Conservation (phyloP, 805 yeast genomes). For the Myxozyma nipponensis region DNA sequence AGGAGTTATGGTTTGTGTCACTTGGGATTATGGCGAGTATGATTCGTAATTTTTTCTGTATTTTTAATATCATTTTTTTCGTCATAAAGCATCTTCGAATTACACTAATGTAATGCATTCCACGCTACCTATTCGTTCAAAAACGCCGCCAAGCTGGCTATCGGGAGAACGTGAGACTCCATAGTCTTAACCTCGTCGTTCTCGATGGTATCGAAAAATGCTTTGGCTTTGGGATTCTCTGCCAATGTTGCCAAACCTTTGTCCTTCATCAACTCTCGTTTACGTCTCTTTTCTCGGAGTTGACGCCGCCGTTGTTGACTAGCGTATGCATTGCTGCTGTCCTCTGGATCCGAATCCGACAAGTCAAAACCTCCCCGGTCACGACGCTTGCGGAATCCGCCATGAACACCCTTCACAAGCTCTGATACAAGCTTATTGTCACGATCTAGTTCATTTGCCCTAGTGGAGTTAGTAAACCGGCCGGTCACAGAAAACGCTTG, state of each 20-base stretch:
- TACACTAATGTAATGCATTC: background rate
- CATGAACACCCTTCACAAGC: constrained; percentile 51
- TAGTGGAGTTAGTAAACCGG: constrained; percentile 1
- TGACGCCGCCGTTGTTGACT: constrained; percentile 40
- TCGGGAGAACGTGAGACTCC: constrained; percentile 11
- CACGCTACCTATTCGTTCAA: background rate
- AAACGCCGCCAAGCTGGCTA: constrained; percentile 13
- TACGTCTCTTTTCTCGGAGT: constrained; percentile 40
- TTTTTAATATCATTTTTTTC: background rate
- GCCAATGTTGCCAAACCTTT: constrained; percentile 38
- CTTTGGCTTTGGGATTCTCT: constrained; percentile 54
- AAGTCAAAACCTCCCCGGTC: constrained; percentile 56
- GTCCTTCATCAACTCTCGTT: constrained; percentile 47
- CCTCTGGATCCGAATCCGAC: constrained; percentile 68
- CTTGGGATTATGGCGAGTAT: constrained; percentile 9
- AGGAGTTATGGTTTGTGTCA: constrained; percentile 11
- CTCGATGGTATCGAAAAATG: constrained; percentile 63
- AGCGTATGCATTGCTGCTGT: constrained; percentile 44
- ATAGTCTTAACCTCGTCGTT: constrained; percentile 39
- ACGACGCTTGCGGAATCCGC: constrained; percentile 60
- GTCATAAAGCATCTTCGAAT: background rate
- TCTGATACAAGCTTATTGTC: constrained; percentile 68
- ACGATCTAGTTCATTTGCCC: constrained; percentile 45
- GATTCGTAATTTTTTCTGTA: background rate
- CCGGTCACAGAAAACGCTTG: too few species aligned